These are phyloP conservation scores for Tetrapisispora namnaoensis DNA, from an alignment of 805 yeast species.

Conservation along the genomic window DNA sequence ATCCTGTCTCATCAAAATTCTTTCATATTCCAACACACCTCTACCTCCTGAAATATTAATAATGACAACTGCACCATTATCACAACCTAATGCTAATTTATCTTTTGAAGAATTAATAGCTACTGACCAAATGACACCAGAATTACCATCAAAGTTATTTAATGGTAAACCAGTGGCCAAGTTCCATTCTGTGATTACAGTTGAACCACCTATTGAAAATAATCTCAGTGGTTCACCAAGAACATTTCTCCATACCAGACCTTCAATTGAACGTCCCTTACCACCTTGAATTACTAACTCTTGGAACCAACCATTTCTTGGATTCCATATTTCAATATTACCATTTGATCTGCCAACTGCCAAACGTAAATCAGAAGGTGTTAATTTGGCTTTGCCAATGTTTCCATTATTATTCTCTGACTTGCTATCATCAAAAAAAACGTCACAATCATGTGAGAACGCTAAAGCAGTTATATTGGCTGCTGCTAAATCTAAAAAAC, in stretches of 20 bases:
- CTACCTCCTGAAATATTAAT: constrained; percentile 78
- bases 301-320: constrained; percentile 70
- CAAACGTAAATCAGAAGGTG: constrained; percentile 52
- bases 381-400: constrained; percentile 28
- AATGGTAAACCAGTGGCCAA: constrained; percentile 60
- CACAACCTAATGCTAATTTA: constrained; percentile 84
- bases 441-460: constrained; percentile 52
- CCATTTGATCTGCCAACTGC: constrained; percentile 95
- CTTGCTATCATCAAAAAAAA: neutral
- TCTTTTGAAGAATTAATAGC: constrained; percentile 52
- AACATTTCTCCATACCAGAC: constrained; percentile 63
- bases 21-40: constrained; percentile 70
- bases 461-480: constrained; percentile 74
- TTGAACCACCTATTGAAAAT: constrained; percentile 91
- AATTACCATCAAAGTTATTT: constrained; percentile 75
- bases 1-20: constrained; percentile 72
- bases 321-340: constrained; percentile 93
- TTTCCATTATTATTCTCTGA: constrained; percentile 13
- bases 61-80: constrained; percentile 82
- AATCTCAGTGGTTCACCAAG: constrained; percentile 52
- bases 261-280: constrained; percentile 77
- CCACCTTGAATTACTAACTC: constrained; percentile 72
- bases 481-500: constrained; percentile 84
- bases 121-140: constrained; percentile 90
- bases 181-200: constrained; percentile 89